Conservation (phyloP, 768 basidiomycete genomes). For the Lactarius sp. region DNA sequence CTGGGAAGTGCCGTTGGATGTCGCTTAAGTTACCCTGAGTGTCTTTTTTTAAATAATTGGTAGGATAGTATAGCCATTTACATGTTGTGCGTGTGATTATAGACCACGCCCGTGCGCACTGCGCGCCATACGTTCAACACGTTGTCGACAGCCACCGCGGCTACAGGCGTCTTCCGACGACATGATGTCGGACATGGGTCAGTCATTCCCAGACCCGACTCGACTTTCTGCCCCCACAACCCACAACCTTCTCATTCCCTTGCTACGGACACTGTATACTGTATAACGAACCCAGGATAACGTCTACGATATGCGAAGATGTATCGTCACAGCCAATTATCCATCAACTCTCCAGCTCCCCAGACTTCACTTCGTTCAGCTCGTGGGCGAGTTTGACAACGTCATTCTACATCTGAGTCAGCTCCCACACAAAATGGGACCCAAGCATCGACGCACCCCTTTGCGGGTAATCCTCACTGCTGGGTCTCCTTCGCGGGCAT, state of each 20-base stretch:
- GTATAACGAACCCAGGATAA: neutral
- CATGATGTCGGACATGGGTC: no score
- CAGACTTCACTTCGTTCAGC: conserved; percentile 40
- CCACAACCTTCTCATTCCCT: neutral
- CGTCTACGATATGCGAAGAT: neutral
- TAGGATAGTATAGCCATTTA: neutral
- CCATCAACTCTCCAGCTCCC: conserved; percentile 19
- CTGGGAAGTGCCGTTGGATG: no score
- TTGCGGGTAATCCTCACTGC: conserved; percentile 44
- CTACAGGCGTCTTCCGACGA: no score
- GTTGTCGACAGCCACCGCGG: no score
- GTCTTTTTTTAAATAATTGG: no score
- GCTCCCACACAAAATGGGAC: neutral
- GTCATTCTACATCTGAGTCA: conserved; percentile 36
- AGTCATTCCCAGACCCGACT: no score
- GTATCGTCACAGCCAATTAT: neutral
- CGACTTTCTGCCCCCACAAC: no score
- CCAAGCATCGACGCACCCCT: conserved; percentile 35
- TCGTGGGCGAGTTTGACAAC: conserved; percentile 50
- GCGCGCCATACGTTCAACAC: no score
- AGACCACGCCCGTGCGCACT: no score
- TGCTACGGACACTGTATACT: neutral
- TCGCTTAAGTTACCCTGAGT: no score
- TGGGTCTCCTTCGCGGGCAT: conserved; percentile 44
- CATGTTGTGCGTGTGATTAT: no score